phyloP scores from a whole-genome alignment of 768 basidiomycete genomes.

The Pholiota microspora region DNA sequence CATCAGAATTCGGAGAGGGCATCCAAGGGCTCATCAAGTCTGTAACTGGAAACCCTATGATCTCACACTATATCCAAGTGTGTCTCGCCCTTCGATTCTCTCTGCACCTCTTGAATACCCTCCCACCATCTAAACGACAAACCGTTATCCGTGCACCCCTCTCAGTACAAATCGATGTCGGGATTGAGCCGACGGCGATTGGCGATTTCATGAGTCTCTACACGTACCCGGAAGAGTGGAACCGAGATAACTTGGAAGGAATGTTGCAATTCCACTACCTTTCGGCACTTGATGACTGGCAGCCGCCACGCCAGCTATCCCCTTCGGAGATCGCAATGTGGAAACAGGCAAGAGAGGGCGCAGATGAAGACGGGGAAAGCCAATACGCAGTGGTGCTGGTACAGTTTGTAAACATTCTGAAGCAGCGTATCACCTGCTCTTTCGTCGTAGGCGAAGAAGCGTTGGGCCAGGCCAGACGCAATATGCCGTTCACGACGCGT shows the following conservation, averaged over 20 bases:
- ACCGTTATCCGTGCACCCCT: slow-evolving; percentile 8
- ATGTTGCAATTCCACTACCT: slow-evolving; percentile 21
- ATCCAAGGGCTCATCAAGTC: slow-evolving; percentile 16
- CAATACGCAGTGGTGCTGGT: slow-evolving; percentile 15
- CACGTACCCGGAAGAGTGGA: slow-evolving; percentile 15
- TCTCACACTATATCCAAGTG: slow-evolving; percentile 17
- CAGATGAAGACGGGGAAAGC: slow-evolving; percentile 14
- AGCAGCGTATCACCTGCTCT: slow-evolving; percentile 15
- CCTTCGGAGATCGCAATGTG: slow-evolving; percentile 12
- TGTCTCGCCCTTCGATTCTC: slow-evolving; percentile 12
- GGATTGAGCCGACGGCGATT: slow-evolving; percentile 19
- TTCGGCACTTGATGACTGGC: slow-evolving; percentile 8
- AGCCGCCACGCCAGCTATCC: neutral
- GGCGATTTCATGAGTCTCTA: slow-evolving; percentile 20
- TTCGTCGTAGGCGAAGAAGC: slow-evolving; percentile 16
- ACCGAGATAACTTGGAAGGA: slow-evolving; percentile 14
- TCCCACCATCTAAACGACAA: slow-evolving; percentile 3
- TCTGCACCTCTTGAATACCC: slow-evolving; percentile 4
- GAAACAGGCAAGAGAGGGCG: slow-evolving; percentile 5
- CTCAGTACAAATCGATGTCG: slow-evolving; percentile 18
- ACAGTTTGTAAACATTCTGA: slow-evolving; percentile 15
- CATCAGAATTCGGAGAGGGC: slow-evolving; percentile 9
- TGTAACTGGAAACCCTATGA: slow-evolving; percentile 18
- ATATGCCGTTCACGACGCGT: slow-evolving; percentile 10
- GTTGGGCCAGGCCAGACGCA: slow-evolving; percentile 9